Evolutionary conservation across 345 rosid genomes (phyloP).

Genomic region (Camelina hispida): DNA sequence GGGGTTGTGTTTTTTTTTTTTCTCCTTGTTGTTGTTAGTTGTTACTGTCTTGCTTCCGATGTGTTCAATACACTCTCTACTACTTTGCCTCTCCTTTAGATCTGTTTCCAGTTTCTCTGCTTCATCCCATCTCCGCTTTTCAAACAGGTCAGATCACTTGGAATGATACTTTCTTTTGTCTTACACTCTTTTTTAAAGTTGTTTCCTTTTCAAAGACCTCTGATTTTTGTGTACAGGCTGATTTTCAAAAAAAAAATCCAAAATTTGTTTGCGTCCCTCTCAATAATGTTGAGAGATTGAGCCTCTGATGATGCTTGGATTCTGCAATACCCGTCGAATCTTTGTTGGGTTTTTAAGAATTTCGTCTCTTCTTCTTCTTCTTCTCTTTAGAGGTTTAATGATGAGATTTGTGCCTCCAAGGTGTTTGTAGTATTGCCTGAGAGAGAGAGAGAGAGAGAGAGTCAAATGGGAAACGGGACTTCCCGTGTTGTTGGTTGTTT

Average conservation of each 20-base stretch:
- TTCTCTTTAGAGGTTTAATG: slow-evolving; percentile 40
- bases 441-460: slow-evolving; percentile 27
- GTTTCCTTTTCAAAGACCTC: slow-evolving; percentile 28
- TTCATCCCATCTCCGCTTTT: slow-evolving; percentile 65
- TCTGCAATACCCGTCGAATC: slow-evolving; percentile 52
- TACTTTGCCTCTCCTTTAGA: slow-evolving; percentile 55
- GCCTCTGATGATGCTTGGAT: slow-evolving; percentile 65
- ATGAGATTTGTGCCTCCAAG: slow-evolving; percentile 50
- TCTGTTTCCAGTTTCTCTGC: slow-evolving; percentile 63
- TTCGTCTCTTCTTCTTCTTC: slow-evolving; percentile 48
- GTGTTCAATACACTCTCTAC: slow-evolving; percentile 60
- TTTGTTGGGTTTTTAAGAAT: slow-evolving; percentile 62
- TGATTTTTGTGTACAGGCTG: slow-evolving; percentile 30
- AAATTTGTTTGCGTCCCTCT: slow-evolving; percentile 31
- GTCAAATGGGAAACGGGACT: slow-evolving; percentile 81
- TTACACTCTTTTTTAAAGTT: neutral
- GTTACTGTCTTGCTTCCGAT: slow-evolving; percentile 33
- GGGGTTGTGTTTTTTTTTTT: slow-evolving; percentile 45
- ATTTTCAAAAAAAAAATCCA: neutral
- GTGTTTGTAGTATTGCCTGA: slow-evolving; percentile 41
- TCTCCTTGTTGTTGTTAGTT: slow-evolving; percentile 31
- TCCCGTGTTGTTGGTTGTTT: slow-evolving; percentile 97
- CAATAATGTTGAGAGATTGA: slow-evolving; percentile 41
- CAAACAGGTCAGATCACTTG: slow-evolving; percentile 73
- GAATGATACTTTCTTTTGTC: neutral